Evolutionary conservation across 192 early-diverging fungal genomes (phyloP), one percentile per base, ranked within the genome.

Genomic region (Mortierella claussenii): DNA sequence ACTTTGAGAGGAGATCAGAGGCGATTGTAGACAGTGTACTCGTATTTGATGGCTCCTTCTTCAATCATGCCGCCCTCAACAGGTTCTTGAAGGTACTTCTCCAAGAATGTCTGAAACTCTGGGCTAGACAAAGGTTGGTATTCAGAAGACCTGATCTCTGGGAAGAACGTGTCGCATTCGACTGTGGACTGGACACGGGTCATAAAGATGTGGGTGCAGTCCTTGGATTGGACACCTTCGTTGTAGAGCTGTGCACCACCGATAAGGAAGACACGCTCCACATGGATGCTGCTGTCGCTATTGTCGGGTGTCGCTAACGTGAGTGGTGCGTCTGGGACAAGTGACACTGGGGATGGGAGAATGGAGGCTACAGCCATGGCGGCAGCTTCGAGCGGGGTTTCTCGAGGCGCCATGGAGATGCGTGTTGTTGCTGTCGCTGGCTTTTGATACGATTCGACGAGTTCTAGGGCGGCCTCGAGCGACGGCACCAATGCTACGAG

Each of bases 131-230:
- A 52, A 4, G 67, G 27, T 4, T 32, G 55, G 40, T 76, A 76
- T 5, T 66, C 55, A 4, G 63, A 50, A 2, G 17, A 30, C 21
- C 81, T 79, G 21, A 94, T 79, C 31, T 64, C 66, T 1, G 94
- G 94, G 63, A 95, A 95, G 63, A 93, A 96, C 0, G 89, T 84
- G 62, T 95, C 95, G 64, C 90, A 95, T 15, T 91, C 81, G 11
- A 91, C 84, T 2, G 82, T 78, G 10, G 74, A 66, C 30, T 88
- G 70, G 17, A 97, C 82, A 4, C 84, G 65, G 9, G 96, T 97
- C 42, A 95, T 61, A 20, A 94, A 81, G 37, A 97, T 83, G 48
- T 86, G 83, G 2, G 70, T 37, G 60, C 89, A 89, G 11, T 69
- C 55, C 5, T 84, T 61, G 33, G 86, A 86, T 9, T 69, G 74